Evolutionary conservation across 2,329 filamentous ascomycete genomes (phyloP).

Genomic region (Fusarium papillatum): DNA sequence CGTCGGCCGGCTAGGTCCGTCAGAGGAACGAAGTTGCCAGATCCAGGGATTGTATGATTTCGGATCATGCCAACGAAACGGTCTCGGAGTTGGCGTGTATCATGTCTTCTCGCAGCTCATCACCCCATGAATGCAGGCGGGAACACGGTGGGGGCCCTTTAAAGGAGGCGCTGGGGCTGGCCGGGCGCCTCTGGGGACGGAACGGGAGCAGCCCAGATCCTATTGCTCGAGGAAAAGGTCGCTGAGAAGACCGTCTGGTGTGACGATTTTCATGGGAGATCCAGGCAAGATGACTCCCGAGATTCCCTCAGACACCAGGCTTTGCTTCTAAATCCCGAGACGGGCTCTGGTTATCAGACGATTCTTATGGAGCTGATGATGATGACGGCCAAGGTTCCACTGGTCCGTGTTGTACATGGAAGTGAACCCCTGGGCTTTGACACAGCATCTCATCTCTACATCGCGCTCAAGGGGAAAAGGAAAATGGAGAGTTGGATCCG

Average conservation of each 20-base stretch:
- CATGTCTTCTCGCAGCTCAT: slow-evolving; percentile 23
- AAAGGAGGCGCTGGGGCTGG: slow-evolving; percentile 25
- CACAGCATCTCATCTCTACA: slow-evolving; percentile 22
- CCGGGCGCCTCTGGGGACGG: slow-evolving; percentile 20
- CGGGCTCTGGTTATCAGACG: background rate
- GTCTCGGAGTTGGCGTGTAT: slow-evolving; percentile 21
- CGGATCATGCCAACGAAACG: slow-evolving; percentile 31
- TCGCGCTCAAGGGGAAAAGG: slow-evolving; percentile 12
- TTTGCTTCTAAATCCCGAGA: background rate
- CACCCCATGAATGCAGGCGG: slow-evolving; percentile 36
- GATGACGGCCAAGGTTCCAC: slow-evolving; percentile 20
- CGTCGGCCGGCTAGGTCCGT: slow-evolving; percentile 11
- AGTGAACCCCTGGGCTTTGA: slow-evolving; percentile 15
- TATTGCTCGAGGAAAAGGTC: slow-evolving; percentile 14
- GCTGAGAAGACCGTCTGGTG: slow-evolving; percentile 27
- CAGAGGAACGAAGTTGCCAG: background rate
- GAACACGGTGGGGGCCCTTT: slow-evolving; percentile 21
- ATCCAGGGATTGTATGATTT: slow-evolving; percentile 32
- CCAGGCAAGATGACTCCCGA: background rate
- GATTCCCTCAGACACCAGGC: background rate
- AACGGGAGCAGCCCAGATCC: slow-evolving; percentile 28
- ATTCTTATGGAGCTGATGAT: background rate
- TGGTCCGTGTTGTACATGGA: slow-evolving; percentile 16
- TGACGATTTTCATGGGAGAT: background rate
- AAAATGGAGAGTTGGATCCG: slow-evolving; percentile 13